These are phyloP conservation scores for Boletus bicolor DNA, from an alignment of 768 basidiomycete genomes.

Conservation along the genomic window DNA sequence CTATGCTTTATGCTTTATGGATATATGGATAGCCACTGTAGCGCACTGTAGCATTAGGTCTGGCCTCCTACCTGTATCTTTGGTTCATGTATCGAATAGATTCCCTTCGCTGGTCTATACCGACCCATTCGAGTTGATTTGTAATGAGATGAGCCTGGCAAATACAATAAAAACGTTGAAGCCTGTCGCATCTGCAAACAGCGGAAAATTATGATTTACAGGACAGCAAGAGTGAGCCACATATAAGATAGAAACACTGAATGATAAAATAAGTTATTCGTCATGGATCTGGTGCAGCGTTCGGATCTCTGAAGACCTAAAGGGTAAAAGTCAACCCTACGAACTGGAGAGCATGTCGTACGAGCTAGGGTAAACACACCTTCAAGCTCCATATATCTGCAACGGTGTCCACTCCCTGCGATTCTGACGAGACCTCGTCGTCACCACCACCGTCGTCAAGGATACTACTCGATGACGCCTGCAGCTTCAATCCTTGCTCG, in stretches of 20 bases:
- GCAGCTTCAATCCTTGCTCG: slow-evolving; percentile 89
- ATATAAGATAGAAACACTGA: slow-evolving; percentile 8
- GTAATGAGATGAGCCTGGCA: too few relatives aligned
- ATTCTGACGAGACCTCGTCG: slow-evolving; percentile 32
- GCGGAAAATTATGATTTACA: slow-evolving; percentile 6
- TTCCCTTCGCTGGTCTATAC: neutral
- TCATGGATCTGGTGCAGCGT: slow-evolving; percentile 30
- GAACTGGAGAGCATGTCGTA: neutral
- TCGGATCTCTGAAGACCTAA: slow-evolving; percentile 47
- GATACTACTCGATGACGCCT: slow-evolving; percentile 41
- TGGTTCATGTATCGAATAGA: slow-evolving; percentile 18
- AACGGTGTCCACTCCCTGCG: slow-evolving; percentile 44
- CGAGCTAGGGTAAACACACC: slow-evolving; percentile 38
- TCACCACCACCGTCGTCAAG: slow-evolving; percentile 33
- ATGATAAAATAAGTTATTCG: slow-evolving; percentile 22
- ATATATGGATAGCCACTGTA: slow-evolving; percentile 4
- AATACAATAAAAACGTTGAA: too few relatives aligned
- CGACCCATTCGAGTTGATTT: too few relatives aligned
- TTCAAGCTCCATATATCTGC: slow-evolving; percentile 76
- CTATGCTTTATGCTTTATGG: slow-evolving; percentile 1
- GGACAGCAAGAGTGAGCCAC: slow-evolving; percentile 7
- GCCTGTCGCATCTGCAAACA: neutral
- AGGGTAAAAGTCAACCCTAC: neutral
- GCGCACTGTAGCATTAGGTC: slow-evolving; percentile 23
- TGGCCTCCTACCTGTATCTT: slow-evolving; percentile 14